Percentiles rank a stretch among this genome's conserved stretches.
Conservation (phyloP, 345 rosid genomes). For the Salix exigua region DNA sequence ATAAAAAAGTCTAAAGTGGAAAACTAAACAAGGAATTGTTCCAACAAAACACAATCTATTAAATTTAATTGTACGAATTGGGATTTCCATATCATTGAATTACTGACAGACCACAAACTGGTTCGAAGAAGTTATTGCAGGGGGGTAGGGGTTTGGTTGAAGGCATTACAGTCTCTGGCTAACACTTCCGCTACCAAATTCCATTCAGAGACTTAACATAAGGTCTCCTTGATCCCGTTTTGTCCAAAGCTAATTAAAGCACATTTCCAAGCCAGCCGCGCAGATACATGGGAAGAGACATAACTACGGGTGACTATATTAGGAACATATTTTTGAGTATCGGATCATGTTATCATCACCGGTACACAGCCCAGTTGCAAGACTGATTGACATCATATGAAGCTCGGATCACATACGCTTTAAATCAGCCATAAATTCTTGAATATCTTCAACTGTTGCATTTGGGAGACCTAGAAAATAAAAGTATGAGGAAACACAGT, state of each 20-base stretch:
- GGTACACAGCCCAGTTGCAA: background rate
- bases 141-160: background rate
- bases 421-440: slow-evolving; percentile 44
- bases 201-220: background rate
- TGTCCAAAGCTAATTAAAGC: too few relatives aligned
- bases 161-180: background rate
- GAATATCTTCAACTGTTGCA: slow-evolving; percentile 54
- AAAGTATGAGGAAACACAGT: background rate
- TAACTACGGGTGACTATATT: background rate
- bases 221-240: background rate
- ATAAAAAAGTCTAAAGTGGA: too few relatives aligned
- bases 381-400: background rate
- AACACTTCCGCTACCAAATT: background rate
- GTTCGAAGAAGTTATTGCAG: too few relatives aligned
- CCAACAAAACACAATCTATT: too few relatives aligned
- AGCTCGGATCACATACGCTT: slow-evolving; percentile 45
- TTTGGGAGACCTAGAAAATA: slow-evolving; percentile 36
- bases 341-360: background rate
- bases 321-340: too few relatives aligned
- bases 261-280: background rate
- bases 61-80: too few relatives aligned
- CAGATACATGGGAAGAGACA: background rate
- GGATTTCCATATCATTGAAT: too few relatives aligned
- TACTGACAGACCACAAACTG: too few relatives aligned
- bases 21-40: too few relatives aligned